Percentiles rank a stretch among this genome's conserved stretches.
Evolutionary conservation across 805 yeast genomes (phyloP).

Genomic region (Metschnikowia bowlesiae): DNA sequence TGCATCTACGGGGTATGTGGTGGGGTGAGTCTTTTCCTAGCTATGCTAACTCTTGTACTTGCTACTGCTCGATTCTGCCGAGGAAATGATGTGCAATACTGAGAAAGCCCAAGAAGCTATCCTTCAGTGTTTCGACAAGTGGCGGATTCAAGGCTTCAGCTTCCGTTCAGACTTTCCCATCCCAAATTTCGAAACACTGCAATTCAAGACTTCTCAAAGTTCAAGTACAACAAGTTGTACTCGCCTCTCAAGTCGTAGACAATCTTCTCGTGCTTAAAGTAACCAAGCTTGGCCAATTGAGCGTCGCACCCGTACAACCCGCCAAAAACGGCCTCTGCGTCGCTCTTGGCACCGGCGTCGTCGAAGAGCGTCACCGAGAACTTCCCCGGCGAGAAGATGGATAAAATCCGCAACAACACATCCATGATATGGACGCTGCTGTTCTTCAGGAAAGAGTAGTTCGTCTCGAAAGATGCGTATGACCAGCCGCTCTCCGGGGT

Average conservation of each 20-base stretch:
- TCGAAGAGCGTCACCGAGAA: conserved; percentile 51
- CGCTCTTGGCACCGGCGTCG: conserved; percentile 13
- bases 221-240: conserved; percentile 67
- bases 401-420: conserved; percentile 57
- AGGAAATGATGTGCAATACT: neutral
- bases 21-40: neutral
- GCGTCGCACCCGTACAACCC: conserved; percentile 11
- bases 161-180: too few relatives aligned
- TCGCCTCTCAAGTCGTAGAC: conserved; percentile 67
- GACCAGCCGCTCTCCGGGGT: conserved; percentile 95
- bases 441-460: conserved; percentile 50
- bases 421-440: conserved; percentile 41
- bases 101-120: conserved; percentile 4
- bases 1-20: neutral
- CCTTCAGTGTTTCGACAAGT: conserved; percentile 15
- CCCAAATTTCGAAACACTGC: neutral
- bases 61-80: neutral
- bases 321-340: neutral
- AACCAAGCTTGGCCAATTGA: conserved; percentile 36
- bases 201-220: conserved; percentile 42
- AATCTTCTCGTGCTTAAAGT: conserved; percentile 61
- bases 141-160: too few relatives aligned
- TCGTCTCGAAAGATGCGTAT: conserved; percentile 93
- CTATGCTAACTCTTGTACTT: neutral
- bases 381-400: conserved; percentile 67